These are phyloP conservation scores for Endothia cerciana DNA, from an alignment of 2,329 filamentous ascomycete species.

Conservation along the genomic window DNA sequence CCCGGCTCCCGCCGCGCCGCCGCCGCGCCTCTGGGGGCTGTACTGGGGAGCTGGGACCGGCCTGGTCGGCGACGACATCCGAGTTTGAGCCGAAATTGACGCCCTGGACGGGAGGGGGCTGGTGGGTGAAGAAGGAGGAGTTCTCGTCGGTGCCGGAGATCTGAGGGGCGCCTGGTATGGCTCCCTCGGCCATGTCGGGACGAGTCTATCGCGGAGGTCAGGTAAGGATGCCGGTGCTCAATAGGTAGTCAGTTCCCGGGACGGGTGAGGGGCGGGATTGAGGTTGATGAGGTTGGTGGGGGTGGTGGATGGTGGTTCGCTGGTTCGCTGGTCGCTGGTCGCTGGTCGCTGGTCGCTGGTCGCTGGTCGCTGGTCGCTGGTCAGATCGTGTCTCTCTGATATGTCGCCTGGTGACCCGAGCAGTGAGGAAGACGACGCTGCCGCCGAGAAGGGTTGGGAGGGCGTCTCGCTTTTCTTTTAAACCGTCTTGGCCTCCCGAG, in stretches of 20 bases:
- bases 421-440: too few relatives aligned
- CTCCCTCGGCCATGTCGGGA: conserved; percentile 26
- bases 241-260: too few relatives aligned
- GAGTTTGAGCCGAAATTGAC: conserved; percentile 16
- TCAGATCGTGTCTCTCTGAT: too few relatives aligned
- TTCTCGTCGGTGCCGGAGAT: conserved; percentile 26
- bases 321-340: too few relatives aligned
- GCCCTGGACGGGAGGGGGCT: conserved; percentile 26
- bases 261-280: background rate
- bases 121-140: conserved; percentile 25
- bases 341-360: background rate
- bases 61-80: background rate
- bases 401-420: too few relatives aligned
- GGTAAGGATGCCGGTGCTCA: background rate
- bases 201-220: background rate
- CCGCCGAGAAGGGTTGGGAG: too few relatives aligned
- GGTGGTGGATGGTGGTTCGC: too few relatives aligned
- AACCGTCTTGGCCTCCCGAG: background rate
- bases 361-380: background rate
- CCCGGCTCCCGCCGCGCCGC: background rate
- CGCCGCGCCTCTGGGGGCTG: conserved; percentile 1
- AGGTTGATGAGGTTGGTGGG: background rate
- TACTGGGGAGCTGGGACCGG: background rate
- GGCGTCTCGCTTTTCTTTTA: background rate
- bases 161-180: conserved; percentile 24